These are phyloP conservation scores for Rhizopus stolonifer DNA, from an alignment of 371 early-diverging fungal genomes.

Conservation along the genomic window DNA sequence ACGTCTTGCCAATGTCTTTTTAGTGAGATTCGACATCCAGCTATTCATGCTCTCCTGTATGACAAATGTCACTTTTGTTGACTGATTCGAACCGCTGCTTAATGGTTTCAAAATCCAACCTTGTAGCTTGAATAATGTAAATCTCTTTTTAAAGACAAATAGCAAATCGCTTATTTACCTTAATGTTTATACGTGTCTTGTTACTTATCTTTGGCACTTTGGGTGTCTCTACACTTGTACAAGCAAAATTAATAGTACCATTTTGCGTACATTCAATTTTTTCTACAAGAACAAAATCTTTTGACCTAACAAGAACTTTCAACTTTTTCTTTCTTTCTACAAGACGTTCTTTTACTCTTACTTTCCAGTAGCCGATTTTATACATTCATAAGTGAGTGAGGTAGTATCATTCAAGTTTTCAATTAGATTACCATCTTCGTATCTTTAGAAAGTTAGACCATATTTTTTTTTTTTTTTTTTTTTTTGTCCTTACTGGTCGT, in stretches of 20 bases:
- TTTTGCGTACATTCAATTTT: conserved; percentile 50
- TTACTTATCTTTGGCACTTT: conserved; percentile 59
- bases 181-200: conserved; percentile 56
- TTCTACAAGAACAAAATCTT: conserved; percentile 45
- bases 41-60: conserved; percentile 52
- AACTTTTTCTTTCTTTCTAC: conserved; percentile 21
- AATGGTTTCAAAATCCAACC: conserved; percentile 71
- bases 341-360: too few relatives aligned
- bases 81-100: conserved; percentile 41
- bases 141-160: background rate
- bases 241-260: conserved; percentile 59
- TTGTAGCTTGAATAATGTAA: conserved; percentile 31
- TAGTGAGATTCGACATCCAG: conserved; percentile 66
- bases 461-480: background rate
- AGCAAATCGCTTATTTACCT: conserved; percentile 32
- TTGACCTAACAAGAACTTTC: conserved; percentile 17
- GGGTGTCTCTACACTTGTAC: conserved; percentile 64
- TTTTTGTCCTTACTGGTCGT: conserved; percentile 43
- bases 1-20: conserved; percentile 61
- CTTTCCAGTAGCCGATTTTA: conserved; percentile 50
- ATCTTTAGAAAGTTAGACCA: conserved; percentile 26
- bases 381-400: conserved; percentile 53
- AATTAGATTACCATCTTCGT: conserved; percentile 54
- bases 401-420: conserved; percentile 55
- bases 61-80: conserved; percentile 63